A percentile compares a stretch with the other conserved stretches of the same genome.
Evolutionary conservation across 2,329 filamentous ascomycete genomes (phyloP).

Genomic region (Neopestalotiopsis rosae): DNA sequence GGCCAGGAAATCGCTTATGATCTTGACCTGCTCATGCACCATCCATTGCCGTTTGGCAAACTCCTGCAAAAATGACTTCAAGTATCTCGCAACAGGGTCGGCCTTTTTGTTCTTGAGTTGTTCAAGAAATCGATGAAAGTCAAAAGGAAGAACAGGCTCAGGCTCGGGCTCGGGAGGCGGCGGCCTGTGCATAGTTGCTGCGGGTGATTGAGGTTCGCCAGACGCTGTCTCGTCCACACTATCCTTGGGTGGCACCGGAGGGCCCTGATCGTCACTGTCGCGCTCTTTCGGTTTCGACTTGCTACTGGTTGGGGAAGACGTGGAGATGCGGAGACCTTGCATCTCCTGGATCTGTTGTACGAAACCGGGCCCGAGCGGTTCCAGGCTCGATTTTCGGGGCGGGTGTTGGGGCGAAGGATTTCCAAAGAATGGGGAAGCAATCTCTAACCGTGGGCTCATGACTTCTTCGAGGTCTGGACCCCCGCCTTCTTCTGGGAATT

Average conservation of each 20-base stretch:
- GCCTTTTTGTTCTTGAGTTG: constrained; percentile 95
- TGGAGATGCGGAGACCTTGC: constrained; percentile 47
- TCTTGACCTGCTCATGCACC: constrained; percentile 99
- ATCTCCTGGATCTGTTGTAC: constrained; percentile 55
- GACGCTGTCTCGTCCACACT: constrained; percentile 49
- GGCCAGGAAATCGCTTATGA: constrained; percentile 92
- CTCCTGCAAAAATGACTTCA: constrained; percentile 92
- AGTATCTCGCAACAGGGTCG: constrained; percentile 95
- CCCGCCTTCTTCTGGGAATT: constrained; percentile 79
- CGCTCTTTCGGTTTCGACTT: constrained; percentile 41
- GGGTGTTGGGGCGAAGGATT: constrained; percentile 71
- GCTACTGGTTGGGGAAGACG: constrained; percentile 43
- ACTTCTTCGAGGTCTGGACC: constrained; percentile 80
- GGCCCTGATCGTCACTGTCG: constrained; percentile 51
- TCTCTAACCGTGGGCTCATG: constrained; percentile 87
- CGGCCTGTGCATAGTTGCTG: constrained; percentile 60
- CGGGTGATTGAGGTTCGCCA: constrained; percentile 49
- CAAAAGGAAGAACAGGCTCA: constrained; percentile 87
- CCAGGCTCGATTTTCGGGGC: constrained; percentile 84
- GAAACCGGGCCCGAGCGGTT: constrained; percentile 64
- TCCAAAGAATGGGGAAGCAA: constrained; percentile 79
- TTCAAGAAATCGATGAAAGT: constrained; percentile 96
- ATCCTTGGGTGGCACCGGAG: constrained; percentile 67
- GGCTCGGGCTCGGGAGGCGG: constrained; percentile 77
- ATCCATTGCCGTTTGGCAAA: constrained; percentile 99